phyloP scores from a whole-genome alignment of 352 stramenopile species.

The Pythium pectinolyticum region DNA sequence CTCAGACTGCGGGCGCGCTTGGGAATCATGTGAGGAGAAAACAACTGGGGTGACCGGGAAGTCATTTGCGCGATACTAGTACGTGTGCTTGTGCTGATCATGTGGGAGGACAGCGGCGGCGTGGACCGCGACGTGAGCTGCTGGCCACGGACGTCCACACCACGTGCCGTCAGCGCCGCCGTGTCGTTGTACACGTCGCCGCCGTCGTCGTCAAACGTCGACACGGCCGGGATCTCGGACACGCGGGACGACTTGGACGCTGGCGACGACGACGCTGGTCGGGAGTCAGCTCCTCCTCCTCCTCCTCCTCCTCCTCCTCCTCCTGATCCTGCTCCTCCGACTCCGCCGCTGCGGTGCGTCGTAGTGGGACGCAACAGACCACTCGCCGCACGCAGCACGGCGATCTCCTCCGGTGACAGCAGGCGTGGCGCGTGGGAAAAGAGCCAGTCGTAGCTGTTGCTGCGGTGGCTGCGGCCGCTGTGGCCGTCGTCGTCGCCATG shows the following conservation, averaged over 20 bases:
- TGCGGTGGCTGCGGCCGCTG: neutral
- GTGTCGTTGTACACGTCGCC: neutral
- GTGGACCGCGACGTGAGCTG: neutral
- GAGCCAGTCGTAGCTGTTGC: neutral
- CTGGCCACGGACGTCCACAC: neutral
- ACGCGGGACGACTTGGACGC: neutral
- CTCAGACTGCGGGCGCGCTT: conserved; percentile 3
- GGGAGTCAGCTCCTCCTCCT: neutral
- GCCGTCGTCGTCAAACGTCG: conserved; percentile 11
- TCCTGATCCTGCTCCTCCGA: neutral
- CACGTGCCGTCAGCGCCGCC: neutral
- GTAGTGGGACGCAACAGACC: too few relatives aligned
- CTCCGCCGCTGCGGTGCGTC: neutral
- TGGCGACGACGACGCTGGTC: conserved; percentile 6
- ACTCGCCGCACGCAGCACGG: neutral
- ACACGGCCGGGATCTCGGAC: conserved; percentile 2
- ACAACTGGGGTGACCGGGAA: too few relatives aligned
- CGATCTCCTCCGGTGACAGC: conserved; percentile 12
- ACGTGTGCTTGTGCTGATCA: too few relatives aligned
- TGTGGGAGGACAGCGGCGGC: neutral
- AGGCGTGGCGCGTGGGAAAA: conserved; percentile 7
- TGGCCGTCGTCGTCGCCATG: too few relatives aligned
- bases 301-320: neutral
- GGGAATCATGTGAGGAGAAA: too few relatives aligned
- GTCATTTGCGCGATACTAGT: too few relatives aligned